phyloP scores from a whole-genome alignment of 306 rosid genomes.

The Luffa acutangula region DNA sequence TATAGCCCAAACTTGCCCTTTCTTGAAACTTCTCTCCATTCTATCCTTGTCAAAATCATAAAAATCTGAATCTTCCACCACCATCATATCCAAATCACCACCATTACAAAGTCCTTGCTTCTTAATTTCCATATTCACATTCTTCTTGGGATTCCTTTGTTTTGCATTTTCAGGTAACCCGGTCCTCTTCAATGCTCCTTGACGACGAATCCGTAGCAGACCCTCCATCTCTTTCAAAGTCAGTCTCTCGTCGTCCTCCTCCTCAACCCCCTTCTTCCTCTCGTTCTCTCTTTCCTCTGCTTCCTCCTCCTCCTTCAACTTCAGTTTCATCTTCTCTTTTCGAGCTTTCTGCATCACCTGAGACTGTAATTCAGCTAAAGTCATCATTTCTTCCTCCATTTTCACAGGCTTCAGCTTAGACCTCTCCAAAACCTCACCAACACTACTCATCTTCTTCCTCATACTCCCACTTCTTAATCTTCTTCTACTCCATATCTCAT shows the following conservation, averaged over 20 bases:
- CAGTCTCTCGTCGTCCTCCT: slow-evolving; percentile 7
- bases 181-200: slow-evolving; percentile 11
- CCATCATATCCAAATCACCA: slow-evolving; percentile 32
- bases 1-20: slow-evolving; percentile 88
- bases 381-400: slow-evolving; percentile 56
- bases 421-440: slow-evolving; percentile 67
- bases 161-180: slow-evolving; percentile 17
- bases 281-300: slow-evolving; percentile 16
- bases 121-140: slow-evolving; percentile 11
- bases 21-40: slow-evolving; percentile 67
- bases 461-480: slow-evolving; percentile 27
- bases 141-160: slow-evolving; percentile 11
- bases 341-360: slow-evolving; percentile 35
- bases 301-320: slow-evolving; percentile 25
- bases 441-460: slow-evolving; percentile 53
- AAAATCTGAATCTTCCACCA: slow-evolving; percentile 68
- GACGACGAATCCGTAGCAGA: slow-evolving; percentile 11
- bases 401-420: slow-evolving; percentile 32
- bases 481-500: slow-evolving; percentile 19
- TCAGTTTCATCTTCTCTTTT: slow-evolving; percentile 26
- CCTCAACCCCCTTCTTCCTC: slow-evolving; percentile 3
- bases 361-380: slow-evolving; percentile 67
- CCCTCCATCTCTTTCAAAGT: slow-evolving; percentile 15
- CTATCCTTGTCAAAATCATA: slow-evolving; percentile 75
- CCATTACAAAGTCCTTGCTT: slow-evolving; percentile 9